Percentiles rank a stretch among this genome's conserved stretches.
These are phyloP conservation scores for Penicillium turbatum DNA, from an alignment of 495 filamentous ascomycete species.

Conservation along the genomic window DNA sequence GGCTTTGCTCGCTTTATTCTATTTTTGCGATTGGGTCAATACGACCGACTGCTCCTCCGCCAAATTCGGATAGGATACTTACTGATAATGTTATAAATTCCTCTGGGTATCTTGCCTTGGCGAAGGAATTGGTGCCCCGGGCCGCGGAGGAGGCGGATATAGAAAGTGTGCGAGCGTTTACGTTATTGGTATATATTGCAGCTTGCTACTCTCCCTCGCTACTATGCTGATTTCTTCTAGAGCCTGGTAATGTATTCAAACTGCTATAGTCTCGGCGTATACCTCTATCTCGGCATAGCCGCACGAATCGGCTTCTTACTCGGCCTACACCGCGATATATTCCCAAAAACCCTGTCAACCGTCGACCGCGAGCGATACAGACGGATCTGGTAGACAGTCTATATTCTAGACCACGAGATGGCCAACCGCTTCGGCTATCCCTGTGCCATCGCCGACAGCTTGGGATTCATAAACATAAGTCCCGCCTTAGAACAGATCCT, in stretches of 20 bases:
- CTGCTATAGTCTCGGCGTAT: not conserved
- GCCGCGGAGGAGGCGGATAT: not conserved
- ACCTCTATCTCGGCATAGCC: not conserved
- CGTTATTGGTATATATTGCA: not conserved
- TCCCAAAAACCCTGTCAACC: not conserved
- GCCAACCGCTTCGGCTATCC: not conserved
- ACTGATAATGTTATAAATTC: not conserved
- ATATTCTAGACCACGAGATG: not conserved
- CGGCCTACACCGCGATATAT: not conserved
- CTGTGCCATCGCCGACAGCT: not conserved
- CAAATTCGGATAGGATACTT: not conserved
- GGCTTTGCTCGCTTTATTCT: not conserved
- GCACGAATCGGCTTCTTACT: not conserved
- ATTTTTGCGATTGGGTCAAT: not conserved
- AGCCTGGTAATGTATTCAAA: not conserved
- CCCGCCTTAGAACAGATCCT: not conserved
- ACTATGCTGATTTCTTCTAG: too few relatives aligned
- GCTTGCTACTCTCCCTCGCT: too few relatives aligned
- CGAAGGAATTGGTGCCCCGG: not conserved
- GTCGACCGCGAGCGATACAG: not conserved
- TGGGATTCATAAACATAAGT: not conserved
- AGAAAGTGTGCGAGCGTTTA: not conserved
- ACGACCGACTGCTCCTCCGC: not conserved
- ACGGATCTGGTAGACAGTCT: not conserved
- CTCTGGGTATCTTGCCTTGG: not conserved